A percentile compares a stretch with the other conserved stretches of the same genome.
Conservation (phyloP, 2,329 filamentous ascomycete genomes). For the Nemania abortiva region DNA sequence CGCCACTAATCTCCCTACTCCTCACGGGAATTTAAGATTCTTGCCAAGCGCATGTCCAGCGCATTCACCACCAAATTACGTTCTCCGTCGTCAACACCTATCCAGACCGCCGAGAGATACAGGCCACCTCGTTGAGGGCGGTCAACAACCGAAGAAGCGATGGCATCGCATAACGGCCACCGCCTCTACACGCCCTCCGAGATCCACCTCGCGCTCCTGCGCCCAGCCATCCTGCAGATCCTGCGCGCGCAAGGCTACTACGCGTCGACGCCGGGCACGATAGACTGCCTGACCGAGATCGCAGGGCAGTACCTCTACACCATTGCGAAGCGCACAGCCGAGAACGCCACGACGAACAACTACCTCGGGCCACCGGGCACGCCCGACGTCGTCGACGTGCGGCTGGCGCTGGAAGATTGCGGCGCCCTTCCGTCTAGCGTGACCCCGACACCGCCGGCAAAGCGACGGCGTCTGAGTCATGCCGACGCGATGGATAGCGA, state of each 20-base stretch:
- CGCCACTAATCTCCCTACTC: background rate
- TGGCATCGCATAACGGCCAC: constrained; percentile 45
- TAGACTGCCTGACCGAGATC: constrained; percentile 90
- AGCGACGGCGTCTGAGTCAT: constrained; percentile 31
- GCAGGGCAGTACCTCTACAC: constrained; percentile 83
- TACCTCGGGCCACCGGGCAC: constrained; percentile 64
- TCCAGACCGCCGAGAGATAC: background rate
- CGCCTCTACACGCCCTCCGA: constrained; percentile 42
- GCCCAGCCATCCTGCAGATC: constrained; percentile 89
- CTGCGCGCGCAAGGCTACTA: constrained; percentile 93
- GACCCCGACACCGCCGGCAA: constrained; percentile 48
- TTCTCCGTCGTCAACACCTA: background rate
- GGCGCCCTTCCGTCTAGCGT: constrained; percentile 79
- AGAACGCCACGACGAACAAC: constrained; percentile 78
- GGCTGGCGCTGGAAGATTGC: constrained; percentile 85
- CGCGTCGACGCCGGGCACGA: constrained; percentile 80
- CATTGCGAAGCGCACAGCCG: constrained; percentile 78
- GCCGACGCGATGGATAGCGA: constrained; percentile 8
- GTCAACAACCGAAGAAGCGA: constrained; percentile 21
- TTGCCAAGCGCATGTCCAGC: background rate
- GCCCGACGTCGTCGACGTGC: constrained; percentile 80
- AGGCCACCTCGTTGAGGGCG: background rate
- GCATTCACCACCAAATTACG: background rate
- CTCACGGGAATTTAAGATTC: too few species aligned
- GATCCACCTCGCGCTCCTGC: constrained; percentile 77